Conservation (phyloP, 805 yeast species). For the Priceomyces medius region DNA sequence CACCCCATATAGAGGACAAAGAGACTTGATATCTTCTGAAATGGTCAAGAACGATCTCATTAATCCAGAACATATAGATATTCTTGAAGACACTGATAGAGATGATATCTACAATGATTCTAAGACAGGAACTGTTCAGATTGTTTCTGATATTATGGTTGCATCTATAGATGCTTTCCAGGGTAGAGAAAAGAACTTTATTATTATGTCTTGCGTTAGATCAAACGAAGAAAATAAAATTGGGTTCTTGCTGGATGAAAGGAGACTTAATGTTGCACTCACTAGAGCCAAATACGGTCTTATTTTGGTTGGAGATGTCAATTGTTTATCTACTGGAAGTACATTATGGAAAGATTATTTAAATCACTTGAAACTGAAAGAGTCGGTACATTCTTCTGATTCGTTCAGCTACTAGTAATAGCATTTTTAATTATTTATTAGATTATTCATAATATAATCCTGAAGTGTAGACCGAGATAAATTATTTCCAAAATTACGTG, state of each 20-base stretch:
- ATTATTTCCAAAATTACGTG: not conserved
- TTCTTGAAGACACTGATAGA: slow-evolving; percentile 56
- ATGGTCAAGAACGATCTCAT: slow-evolving; percentile 51
- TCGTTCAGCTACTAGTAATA: slow-evolving; percentile 10
- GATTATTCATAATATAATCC: too few relatives aligned
- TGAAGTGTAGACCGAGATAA: not conserved
- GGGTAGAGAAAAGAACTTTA: slow-evolving; percentile 56
- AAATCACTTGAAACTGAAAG: slow-evolving; percentile 34
- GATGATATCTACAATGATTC: slow-evolving; percentile 54
- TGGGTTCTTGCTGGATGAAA: slow-evolving; percentile 81
- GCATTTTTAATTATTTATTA: not conserved
- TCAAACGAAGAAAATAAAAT: slow-evolving; percentile 72
- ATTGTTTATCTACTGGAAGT: slow-evolving; percentile 48
- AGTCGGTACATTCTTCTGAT: slow-evolving; percentile 23
- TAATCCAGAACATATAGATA: slow-evolving; percentile 51
- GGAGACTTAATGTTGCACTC: slow-evolving; percentile 85
- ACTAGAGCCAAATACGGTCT: slow-evolving; percentile 86
- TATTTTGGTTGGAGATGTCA: slow-evolving; percentile 40
- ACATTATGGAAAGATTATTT: slow-evolving; percentile 52
- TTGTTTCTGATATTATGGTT: slow-evolving; percentile 44
- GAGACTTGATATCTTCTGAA: slow-evolving; percentile 56
- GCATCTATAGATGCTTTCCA: slow-evolving; percentile 67
- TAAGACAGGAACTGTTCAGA: slow-evolving; percentile 49
- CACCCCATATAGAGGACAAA: slow-evolving; percentile 76
- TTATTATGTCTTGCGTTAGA: slow-evolving; percentile 53